These are phyloP conservation scores for Boletus sp. DNA, from an alignment of 768 basidiomycete species.

Conservation along the genomic window DNA sequence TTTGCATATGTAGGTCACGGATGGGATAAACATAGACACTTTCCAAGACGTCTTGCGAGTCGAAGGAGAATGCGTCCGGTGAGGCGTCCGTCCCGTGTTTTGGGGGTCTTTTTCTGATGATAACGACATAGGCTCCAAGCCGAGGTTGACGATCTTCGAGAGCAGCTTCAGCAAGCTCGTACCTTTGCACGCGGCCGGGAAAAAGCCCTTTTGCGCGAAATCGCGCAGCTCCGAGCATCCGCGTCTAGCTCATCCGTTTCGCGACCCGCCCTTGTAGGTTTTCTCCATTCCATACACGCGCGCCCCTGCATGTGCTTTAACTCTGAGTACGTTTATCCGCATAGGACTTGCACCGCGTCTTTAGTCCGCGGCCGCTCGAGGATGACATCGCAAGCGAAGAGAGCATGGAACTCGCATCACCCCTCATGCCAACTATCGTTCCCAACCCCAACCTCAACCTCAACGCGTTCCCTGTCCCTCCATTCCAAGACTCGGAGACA, in stretches of 20 bases:
- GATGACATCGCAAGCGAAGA: slow-evolving; percentile 36
- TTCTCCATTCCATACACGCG: neutral
- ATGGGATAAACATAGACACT: slow-evolving; percentile 11
- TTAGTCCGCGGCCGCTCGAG: slow-evolving; percentile 28
- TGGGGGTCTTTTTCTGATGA: neutral
- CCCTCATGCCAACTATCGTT: slow-evolving; percentile 38
- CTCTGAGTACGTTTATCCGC: neutral
- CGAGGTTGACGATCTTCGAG: slow-evolving; percentile 26
- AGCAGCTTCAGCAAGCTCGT: slow-evolving; percentile 28
- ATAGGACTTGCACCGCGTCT: slow-evolving; percentile 6
- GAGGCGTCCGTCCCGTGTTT: slow-evolving; percentile 1
- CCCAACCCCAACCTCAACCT: slow-evolving; percentile 2
- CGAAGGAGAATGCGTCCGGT: slow-evolving; percentile 38
- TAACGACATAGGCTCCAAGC: slow-evolving; percentile 29
- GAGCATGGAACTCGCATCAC: slow-evolving; percentile 53
- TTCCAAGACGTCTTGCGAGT: slow-evolving; percentile 27
- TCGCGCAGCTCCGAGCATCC: slow-evolving; percentile 16
- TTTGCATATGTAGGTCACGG: slow-evolving; percentile 10
- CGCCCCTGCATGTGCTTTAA: neutral
- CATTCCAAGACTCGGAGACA: neutral
- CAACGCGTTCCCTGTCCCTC: neutral
- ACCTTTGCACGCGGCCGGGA: slow-evolving; percentile 30
- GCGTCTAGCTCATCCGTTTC: neutral
- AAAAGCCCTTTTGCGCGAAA: slow-evolving; percentile 32
- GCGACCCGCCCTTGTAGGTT: slow-evolving; percentile 4